Evolutionary conservation across 164 flowering plant genomes (phyloP).

Genomic region (Liriodendron chinense): DNA sequence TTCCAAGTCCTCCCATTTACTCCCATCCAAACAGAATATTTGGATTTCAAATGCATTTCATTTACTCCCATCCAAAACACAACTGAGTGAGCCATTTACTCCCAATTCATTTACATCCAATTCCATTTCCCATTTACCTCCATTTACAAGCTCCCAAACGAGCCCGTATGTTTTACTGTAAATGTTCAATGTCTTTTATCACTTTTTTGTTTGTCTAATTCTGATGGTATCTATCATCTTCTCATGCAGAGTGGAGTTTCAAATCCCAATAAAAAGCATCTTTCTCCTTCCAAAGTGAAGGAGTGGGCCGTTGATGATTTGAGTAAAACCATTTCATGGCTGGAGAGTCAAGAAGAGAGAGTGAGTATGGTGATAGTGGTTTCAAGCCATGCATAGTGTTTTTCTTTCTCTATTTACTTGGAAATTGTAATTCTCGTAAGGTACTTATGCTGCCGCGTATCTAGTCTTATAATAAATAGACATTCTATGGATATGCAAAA

Average conservation of each 20-base stretch:
- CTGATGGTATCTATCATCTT: conserved; percentile 12
- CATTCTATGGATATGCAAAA: too few species aligned
- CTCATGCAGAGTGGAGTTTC: conserved; percentile 33
- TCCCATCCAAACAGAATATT: too few species aligned
- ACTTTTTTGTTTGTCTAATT: neutral
- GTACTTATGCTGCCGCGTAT: neutral
- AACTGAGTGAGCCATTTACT: too few species aligned
- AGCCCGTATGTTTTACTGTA: neutral
- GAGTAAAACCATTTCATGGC: conserved; percentile 67
- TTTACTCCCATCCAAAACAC: too few species aligned
- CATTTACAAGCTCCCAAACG: too few species aligned
- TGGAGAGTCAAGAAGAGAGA: conserved; percentile 85
- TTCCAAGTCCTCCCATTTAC: too few species aligned
- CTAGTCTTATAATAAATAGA: neutral
- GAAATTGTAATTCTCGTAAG: neutral
- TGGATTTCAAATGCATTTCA: too few species aligned
- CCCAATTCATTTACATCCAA: too few species aligned
- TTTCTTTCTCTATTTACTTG: neutral
- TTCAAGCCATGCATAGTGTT: neutral
- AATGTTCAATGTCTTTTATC: neutral
- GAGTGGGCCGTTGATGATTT: conserved; percentile 80
- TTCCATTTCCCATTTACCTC: too few species aligned
- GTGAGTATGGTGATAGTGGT: conserved; percentile 30
- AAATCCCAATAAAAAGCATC: conserved; percentile 23
- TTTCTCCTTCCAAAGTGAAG: conserved; percentile 62